These are phyloP conservation scores for Ophiocordyceps unilateralis DNA, from an alignment of 2,329 filamentous ascomycete species.

Conservation along the genomic window DNA sequence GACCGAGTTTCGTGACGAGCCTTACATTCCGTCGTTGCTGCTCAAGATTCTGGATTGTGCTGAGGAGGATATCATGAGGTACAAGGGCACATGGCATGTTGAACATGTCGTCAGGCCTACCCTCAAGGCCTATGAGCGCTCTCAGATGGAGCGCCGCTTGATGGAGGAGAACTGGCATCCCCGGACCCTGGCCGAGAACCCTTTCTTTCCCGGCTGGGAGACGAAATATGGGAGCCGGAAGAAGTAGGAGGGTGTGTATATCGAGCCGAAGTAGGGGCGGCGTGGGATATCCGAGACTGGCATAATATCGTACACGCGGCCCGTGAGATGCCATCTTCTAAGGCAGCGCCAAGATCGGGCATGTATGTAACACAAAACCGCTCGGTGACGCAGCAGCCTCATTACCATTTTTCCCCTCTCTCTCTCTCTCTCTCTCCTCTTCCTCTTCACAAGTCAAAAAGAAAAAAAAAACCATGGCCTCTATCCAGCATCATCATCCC, in stretches of 20 bases:
- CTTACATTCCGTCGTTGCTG: slow-evolving; percentile 52
- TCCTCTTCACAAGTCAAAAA: background rate
- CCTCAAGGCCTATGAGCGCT: slow-evolving; percentile 42
- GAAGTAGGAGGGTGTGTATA: background rate
- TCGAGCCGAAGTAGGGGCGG: no score
- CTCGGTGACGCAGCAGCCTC: no score
- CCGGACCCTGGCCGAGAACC: slow-evolving; percentile 54
- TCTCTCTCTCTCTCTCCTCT: no score
- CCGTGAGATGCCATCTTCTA: no score
- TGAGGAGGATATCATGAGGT: slow-evolving; percentile 54
- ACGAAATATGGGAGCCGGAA: background rate
- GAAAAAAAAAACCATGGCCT: background rate
- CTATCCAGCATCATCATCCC: background rate
- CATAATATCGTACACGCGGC: no score
- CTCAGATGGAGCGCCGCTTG: slow-evolving; percentile 47
- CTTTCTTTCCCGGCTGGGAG: slow-evolving; percentile 59
- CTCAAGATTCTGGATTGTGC: slow-evolving; percentile 48
- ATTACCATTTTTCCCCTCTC: no score
- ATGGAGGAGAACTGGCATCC: slow-evolving; percentile 47
- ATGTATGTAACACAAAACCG: no score
- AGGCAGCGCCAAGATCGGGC: no score
- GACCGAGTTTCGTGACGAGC: slow-evolving; percentile 50
- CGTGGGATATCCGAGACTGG: no score
- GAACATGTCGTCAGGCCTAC: slow-evolving; percentile 54
- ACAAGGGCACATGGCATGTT: slow-evolving; percentile 69